These are phyloP conservation scores for Henningerozyma blattae DNA, from an alignment of 805 yeast genomes.

Conservation along the genomic window DNA sequence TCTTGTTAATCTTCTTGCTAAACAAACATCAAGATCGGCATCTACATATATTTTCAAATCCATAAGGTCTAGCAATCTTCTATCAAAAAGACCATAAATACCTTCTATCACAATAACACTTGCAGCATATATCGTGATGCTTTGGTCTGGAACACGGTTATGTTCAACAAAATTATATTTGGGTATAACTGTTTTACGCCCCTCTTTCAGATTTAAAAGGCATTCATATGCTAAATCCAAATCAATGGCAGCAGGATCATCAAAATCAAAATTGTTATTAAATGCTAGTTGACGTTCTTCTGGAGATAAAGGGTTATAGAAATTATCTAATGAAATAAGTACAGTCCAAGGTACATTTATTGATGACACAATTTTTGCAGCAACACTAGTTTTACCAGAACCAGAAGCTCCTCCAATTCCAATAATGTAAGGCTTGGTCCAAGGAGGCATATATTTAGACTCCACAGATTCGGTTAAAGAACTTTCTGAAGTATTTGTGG, in stretches of 20 bases:
- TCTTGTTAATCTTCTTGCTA: slow-evolving; percentile 76
- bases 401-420: slow-evolving; percentile 85
- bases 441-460: slow-evolving; percentile 56
- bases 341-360: slow-evolving; percentile 92
- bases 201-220: slow-evolving; percentile 55
- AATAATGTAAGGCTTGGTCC: slow-evolving; percentile 76
- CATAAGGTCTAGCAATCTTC: slow-evolving; percentile 58
- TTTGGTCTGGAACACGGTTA: slow-evolving; percentile 46
- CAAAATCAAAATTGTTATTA: slow-evolving; percentile 68
- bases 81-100: slow-evolving; percentile 67
- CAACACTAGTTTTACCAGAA: slow-evolving; percentile 89
- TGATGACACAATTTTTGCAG: slow-evolving; percentile 66
- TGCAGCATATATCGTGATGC: slow-evolving; percentile 80
- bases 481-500: slow-evolving; percentile 6
- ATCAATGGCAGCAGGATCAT: slow-evolving; percentile 76
- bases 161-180: slow-evolving; percentile 57
- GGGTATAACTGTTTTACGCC: slow-evolving; percentile 56
- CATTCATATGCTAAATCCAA: slow-evolving; percentile 56
- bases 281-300: slow-evolving; percentile 58
- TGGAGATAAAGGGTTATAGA: slow-evolving; percentile 60
- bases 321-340: slow-evolving; percentile 78
- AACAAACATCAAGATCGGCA: slow-evolving; percentile 85
- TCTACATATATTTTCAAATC: slow-evolving; percentile 86
- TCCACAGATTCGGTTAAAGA: slow-evolving; percentile 5
- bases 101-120: slow-evolving; percentile 91